Evolutionary conservation across 176 grass and related monocot genomes (phyloP).

Genomic region (Rhynchospora tenuis): DNA sequence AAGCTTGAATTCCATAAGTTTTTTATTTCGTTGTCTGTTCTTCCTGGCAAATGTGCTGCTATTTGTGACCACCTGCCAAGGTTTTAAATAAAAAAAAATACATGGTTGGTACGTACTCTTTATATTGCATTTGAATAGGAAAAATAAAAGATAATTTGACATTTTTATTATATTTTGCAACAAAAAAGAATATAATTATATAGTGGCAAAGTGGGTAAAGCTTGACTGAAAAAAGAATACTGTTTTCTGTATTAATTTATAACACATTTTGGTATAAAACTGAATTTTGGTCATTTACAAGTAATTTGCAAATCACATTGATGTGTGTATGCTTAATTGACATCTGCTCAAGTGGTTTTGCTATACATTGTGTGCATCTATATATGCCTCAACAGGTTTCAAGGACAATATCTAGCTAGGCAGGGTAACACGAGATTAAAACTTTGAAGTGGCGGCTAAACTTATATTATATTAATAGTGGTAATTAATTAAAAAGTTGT

Average conservation of each 20-base stretch:
- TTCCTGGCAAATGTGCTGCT: slow-evolving; percentile 58
- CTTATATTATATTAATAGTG: not conserved
- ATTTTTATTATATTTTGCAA: not conserved
- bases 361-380: not conserved
- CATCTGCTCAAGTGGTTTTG: not conserved
- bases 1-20: slow-evolving; percentile 95
- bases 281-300: not conserved
- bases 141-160: not conserved
- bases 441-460: not conserved
- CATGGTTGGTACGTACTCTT: not conserved
- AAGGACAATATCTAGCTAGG: not conserved
- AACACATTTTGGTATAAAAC: not conserved
- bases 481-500: too few relatives aligned
- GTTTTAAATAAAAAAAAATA: not conserved
- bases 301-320: not conserved
- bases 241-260: not conserved
- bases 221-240: not conserved
- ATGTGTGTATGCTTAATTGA: too few relatives aligned
- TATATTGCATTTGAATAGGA: not conserved
- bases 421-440: not conserved
- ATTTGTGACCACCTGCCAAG: slow-evolving; percentile 67
- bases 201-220: not conserved
- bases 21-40: slow-evolving; percentile 97
- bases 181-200: not conserved
- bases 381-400: not conserved